A percentile compares a stretch with the other conserved stretches of the same genome.
These are phyloP conservation scores for Atkinsonella hypoxylon DNA, from an alignment of 2,329 filamentous ascomycete genomes.

Conservation along the genomic window DNA sequence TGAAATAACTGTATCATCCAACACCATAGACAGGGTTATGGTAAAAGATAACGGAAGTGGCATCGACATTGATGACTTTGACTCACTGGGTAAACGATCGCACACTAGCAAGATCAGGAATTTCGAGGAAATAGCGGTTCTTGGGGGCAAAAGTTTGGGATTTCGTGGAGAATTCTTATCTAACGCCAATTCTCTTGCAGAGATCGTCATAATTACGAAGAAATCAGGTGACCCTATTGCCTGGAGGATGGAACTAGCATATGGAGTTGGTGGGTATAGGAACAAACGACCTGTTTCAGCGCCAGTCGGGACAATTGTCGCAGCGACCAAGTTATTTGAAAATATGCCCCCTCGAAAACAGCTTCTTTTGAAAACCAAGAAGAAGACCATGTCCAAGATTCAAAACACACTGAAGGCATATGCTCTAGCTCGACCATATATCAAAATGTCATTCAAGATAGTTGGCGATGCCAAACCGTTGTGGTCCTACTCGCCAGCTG, in stretches of 20 bases:
- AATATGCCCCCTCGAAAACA: constrained; percentile 52
- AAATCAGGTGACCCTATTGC: constrained; percentile 49
- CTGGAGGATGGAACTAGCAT: constrained; percentile 30
- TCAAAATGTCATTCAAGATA: constrained; percentile 50
- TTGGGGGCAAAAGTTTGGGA: constrained; percentile 52
- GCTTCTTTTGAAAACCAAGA: constrained; percentile 41
- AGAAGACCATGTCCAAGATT: constrained; percentile 44
- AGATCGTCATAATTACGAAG: constrained; percentile 51
- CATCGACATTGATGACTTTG: constrained; percentile 50
- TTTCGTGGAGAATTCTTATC: constrained; percentile 68
- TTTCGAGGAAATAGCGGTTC: constrained; percentile 47
- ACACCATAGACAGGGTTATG: constrained; percentile 57
- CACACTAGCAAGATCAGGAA: constrained; percentile 62
- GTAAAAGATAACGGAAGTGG: constrained; percentile 65
- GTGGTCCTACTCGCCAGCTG: constrained; percentile 52
- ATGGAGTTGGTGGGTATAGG: constrained; percentile 19
- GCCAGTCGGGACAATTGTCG: constrained; percentile 58
- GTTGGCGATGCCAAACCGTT: constrained; percentile 36
- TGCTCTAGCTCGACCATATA: constrained; percentile 50
- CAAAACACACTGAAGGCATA: constrained; percentile 51
- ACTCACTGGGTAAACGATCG: constrained; percentile 49
- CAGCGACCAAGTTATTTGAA: constrained; percentile 46
- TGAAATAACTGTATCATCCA: constrained; percentile 49
- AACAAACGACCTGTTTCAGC: constrained; percentile 29
- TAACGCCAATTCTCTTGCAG: constrained; percentile 47